These are phyloP conservation scores for Phyllosticta paracitricarpa DNA, from an alignment of 2,329 filamentous ascomycete genomes.

Conservation along the genomic window DNA sequence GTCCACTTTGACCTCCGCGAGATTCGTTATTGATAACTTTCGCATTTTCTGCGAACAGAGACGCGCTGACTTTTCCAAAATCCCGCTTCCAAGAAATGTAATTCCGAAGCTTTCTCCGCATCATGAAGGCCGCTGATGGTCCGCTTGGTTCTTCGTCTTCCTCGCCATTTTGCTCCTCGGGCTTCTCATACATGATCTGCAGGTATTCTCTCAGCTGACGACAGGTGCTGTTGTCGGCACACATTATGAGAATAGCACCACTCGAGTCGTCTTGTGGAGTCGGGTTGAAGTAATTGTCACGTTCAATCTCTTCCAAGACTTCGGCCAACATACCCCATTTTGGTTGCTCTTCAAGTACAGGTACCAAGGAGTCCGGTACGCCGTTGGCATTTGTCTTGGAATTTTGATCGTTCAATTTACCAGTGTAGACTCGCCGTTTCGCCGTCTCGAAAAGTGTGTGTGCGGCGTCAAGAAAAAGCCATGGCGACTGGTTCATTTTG, in stretches of 20 bases:
- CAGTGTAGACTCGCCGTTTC: conserved; percentile 75
- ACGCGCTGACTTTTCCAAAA: conserved; percentile 73
- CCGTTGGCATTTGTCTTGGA: conserved; percentile 30
- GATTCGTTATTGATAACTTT: conserved; percentile 59
- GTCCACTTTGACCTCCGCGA: conserved; percentile 38
- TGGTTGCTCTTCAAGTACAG: conserved; percentile 85
- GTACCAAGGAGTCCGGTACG: conserved; percentile 54
- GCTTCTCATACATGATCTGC: conserved; percentile 74
- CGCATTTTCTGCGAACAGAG: conserved; percentile 70
- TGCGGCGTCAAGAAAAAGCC: conserved; percentile 91
- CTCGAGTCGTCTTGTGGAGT: conserved; percentile 70
- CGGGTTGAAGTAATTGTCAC: conserved; percentile 77
- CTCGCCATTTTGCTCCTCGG: conserved; percentile 31
- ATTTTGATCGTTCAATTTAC: conserved; percentile 51
- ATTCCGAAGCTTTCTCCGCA: conserved; percentile 74
- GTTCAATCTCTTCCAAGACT: conserved; percentile 85
- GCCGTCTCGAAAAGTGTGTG: conserved; percentile 90
- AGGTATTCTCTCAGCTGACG: conserved; percentile 84
- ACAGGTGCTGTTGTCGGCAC: conserved; percentile 75
- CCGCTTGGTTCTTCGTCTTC: conserved; percentile 44
- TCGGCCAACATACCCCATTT: conserved; percentile 91
- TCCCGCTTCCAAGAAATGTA: conserved; percentile 88
- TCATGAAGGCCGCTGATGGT: conserved; percentile 75
- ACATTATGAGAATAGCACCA: conserved; percentile 93
- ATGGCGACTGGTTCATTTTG: conserved; percentile 81